These are phyloP conservation scores for Closterium sp. DNA, from an alignment of 139 green algal species.

Conservation along the genomic window DNA sequence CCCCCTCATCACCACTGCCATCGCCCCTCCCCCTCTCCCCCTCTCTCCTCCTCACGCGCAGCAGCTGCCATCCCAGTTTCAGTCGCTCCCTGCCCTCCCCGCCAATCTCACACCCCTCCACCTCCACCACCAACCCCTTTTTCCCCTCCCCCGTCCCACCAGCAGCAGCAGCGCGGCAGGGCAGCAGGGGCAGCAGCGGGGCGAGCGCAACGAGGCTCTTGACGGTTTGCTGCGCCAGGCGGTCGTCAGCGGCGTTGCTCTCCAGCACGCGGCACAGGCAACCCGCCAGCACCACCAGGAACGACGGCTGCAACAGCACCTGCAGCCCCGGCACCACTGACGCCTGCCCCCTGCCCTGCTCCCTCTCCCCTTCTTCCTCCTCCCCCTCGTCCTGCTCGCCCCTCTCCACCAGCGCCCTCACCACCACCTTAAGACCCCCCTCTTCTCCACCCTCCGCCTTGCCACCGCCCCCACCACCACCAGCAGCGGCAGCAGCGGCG, in stretches of 20 bases:
- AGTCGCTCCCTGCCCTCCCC: background rate
- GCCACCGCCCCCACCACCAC: no score
- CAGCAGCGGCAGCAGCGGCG: background rate
- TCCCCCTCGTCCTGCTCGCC: background rate
- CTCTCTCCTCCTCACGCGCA: slow-evolving; percentile 15
- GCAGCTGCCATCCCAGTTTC: slow-evolving; percentile 4
- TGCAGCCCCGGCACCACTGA: background rate
- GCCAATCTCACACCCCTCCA: slow-evolving; percentile 11
- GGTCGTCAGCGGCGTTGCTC: slow-evolving; percentile 66
- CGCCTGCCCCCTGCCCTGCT: background rate
- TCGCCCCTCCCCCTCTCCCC: slow-evolving; percentile 16
- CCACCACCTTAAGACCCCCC: background rate
- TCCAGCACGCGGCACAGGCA: slow-evolving; percentile 43
- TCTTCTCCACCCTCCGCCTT: background rate
- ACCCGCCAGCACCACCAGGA: background rate
- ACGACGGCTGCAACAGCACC: background rate
- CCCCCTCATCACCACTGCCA: background rate
- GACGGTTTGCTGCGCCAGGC: slow-evolving; percentile 69
- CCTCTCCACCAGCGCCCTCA: background rate
- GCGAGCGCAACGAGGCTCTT: slow-evolving; percentile 79
- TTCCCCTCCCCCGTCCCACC: background rate
- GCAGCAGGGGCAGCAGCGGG: slow-evolving; percentile 47
- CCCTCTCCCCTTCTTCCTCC: background rate
- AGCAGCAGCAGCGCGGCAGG: background rate
- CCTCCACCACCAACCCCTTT: background rate